A percentile compares a stretch with the other conserved stretches of the same genome.
Evolutionary conservation across 1,284 basidiomycete genomes (phyloP).

Genomic region (Mycena sp.): DNA sequence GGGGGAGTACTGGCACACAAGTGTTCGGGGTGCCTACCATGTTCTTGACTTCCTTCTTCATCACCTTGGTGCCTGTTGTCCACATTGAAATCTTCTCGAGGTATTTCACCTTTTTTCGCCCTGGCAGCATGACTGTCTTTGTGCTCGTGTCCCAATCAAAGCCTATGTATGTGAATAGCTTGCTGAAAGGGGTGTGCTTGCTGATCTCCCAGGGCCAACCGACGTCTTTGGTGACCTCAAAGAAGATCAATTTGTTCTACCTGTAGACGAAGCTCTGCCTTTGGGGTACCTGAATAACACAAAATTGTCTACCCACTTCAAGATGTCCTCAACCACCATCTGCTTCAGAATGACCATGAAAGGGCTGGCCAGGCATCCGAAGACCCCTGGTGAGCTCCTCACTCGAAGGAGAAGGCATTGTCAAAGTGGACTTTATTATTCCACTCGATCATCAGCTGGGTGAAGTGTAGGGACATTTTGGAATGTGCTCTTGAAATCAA

Average conservation of each 20-base stretch:
- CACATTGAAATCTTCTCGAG: constrained; percentile 23
- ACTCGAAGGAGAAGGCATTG: constrained; percentile 43
- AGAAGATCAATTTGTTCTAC: neutral
- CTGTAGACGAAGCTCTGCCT: neutral
- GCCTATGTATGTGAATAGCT: constrained; percentile 33
- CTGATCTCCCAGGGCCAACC: constrained; percentile 7
- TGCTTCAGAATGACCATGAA: constrained; percentile 35
- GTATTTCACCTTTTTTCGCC: constrained; percentile 35
- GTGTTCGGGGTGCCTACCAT: constrained; percentile 47
- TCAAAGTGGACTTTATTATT: constrained; percentile 35
- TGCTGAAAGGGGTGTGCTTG: constrained; percentile 15
- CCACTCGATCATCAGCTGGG: constrained; percentile 36
- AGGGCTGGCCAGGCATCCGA: constrained; percentile 44
- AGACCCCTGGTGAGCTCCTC: constrained; percentile 41
- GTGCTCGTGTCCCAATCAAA: constrained; percentile 36
- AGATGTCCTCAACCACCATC: constrained; percentile 30
- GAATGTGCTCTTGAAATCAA: constrained; percentile 38
- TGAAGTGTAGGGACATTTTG: constrained; percentile 34
- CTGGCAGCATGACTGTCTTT: constrained; percentile 33
- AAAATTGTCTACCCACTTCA: constrained; percentile 48
- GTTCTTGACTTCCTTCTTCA: constrained; percentile 31
- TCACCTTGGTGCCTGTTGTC: constrained; percentile 3
- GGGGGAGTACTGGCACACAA: constrained; percentile 41
- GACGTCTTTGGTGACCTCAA: constrained; percentile 1
- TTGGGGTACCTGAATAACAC: constrained; percentile 30